These are phyloP conservation scores for Chaetomiaceae sp. DNA, from an alignment of 2,329 filamentous ascomycete genomes.

Conservation along the genomic window DNA sequence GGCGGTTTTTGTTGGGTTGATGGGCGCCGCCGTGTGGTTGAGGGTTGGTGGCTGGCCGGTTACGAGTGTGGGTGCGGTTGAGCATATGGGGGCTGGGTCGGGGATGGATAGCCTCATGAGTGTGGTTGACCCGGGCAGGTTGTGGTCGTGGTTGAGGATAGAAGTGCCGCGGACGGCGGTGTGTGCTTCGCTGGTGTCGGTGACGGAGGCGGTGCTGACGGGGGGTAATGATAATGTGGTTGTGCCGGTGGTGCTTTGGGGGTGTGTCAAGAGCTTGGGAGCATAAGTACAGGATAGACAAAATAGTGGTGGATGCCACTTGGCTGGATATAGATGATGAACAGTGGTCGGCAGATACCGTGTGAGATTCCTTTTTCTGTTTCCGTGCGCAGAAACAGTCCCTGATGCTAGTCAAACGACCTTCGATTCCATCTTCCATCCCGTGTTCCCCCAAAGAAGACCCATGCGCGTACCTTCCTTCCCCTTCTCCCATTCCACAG, in stretches of 20 bases:
- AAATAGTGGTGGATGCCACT: background rate
- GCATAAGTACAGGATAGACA: conserved; percentile 14
- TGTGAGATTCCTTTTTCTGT: too few relatives aligned
- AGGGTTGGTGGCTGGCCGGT: conserved; percentile 67
- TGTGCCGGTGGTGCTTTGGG: conserved; percentile 88
- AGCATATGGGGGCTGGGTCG: background rate
- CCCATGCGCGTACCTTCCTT: too few relatives aligned
- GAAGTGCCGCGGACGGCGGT: conserved; percentile 58
- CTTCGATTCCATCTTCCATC: too few relatives aligned
- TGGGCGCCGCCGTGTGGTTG: conserved; percentile 69
- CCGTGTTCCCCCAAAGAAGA: too few relatives aligned
- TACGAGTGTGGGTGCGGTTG: background rate
- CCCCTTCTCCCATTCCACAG: too few relatives aligned
- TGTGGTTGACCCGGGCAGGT: background rate
- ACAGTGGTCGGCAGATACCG: too few relatives aligned
- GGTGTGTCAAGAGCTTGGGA: conserved; percentile 75
- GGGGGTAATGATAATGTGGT: conserved; percentile 98
- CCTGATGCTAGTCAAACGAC: too few relatives aligned
- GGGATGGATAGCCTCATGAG: conserved; percentile 16
- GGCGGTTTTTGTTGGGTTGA: conserved; percentile 72
- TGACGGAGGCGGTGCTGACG: conserved; percentile 92
- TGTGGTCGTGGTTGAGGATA: conserved; percentile 11
- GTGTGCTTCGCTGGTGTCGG: conserved; percentile 75
- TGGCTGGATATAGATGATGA: too few relatives aligned
- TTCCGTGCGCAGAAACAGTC: too few relatives aligned